Conservation (phyloP, 768 basidiomycete genomes). For the Boletales sp. region DNA sequence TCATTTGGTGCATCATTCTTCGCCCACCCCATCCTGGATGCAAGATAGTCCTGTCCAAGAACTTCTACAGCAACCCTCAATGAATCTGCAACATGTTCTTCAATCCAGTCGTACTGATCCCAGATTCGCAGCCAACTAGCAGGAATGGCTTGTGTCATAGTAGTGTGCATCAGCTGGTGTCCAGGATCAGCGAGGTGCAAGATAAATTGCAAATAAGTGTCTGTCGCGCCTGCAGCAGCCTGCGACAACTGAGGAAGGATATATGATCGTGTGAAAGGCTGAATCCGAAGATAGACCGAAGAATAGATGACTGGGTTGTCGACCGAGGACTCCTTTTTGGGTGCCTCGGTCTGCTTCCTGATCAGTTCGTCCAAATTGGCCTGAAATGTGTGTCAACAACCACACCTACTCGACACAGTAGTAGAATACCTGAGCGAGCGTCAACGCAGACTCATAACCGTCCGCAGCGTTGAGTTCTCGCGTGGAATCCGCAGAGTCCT, state of each 20-base stretch:
- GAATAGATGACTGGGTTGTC: slow-evolving; percentile 77
- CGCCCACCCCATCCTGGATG: slow-evolving; percentile 81
- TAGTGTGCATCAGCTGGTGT: slow-evolving; percentile 73
- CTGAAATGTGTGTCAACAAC: slow-evolving; percentile 36
- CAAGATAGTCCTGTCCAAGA: slow-evolving; percentile 89
- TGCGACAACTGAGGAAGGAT: slow-evolving; percentile 36
- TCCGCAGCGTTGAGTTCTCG: slow-evolving; percentile 83
- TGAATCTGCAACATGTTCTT: slow-evolving; percentile 87
- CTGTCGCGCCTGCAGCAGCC: slow-evolving; percentile 19
- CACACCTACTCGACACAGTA: neutral
- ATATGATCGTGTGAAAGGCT: slow-evolving; percentile 71
- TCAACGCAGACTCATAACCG: slow-evolving; percentile 78
- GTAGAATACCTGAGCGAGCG: slow-evolving; percentile 69
- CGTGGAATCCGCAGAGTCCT: slow-evolving; percentile 41
- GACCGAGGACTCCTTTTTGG: slow-evolving; percentile 26
- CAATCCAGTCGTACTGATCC: slow-evolving; percentile 95
- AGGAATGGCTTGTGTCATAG: slow-evolving; percentile 81
- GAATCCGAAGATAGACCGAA: slow-evolving; percentile 89
- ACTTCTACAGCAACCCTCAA: slow-evolving; percentile 84
- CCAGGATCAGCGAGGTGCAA: slow-evolving; percentile 69
- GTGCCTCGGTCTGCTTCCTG: slow-evolving; percentile 50
- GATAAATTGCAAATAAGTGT: slow-evolving; percentile 57
- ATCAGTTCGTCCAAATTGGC: slow-evolving; percentile 76
- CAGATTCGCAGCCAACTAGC: slow-evolving; percentile 84
- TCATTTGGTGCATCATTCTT: slow-evolving; percentile 26